Evolutionary conservation across 2,329 filamentous ascomycete species (phyloP).

Genomic region (Aquanectria penicillioides): DNA sequence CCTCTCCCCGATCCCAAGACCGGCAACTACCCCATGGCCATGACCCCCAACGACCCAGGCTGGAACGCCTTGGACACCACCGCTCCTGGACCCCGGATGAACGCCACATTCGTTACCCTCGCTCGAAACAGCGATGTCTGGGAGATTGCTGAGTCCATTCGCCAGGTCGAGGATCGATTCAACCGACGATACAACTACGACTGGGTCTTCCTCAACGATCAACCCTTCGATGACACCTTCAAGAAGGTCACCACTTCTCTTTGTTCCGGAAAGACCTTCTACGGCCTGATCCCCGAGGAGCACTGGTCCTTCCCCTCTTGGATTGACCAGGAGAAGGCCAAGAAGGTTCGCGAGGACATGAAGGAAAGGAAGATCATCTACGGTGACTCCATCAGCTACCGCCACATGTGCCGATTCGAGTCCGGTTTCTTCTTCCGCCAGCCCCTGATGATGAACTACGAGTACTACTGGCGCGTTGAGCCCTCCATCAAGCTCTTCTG

Average conservation of each 20-base stretch:
- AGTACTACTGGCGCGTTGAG: constrained; percentile 99
- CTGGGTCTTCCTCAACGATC: constrained; percentile 98
- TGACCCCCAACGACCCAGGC: constrained; percentile 62
- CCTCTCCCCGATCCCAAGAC: constrained; percentile 31
- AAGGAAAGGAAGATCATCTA: constrained; percentile 95
- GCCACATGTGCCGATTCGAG: constrained; percentile 99
- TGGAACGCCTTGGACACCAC: constrained; percentile 63
- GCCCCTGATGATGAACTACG: constrained; percentile 91
- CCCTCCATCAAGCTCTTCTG: constrained; percentile 96
- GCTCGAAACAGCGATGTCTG: constrained; percentile 93
- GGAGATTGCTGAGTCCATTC: constrained; percentile 96
- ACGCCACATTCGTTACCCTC: constrained; percentile 96
- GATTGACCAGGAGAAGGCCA: constrained; percentile 95
- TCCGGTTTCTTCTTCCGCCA: constrained; percentile 99
- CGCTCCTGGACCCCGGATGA: constrained; percentile 80
- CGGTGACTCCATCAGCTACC: constrained; percentile 94
- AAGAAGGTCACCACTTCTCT: constrained; percentile 90
- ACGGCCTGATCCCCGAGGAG: constrained; percentile 87
- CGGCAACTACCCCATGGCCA: constrained; percentile 59
- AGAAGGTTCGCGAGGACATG: constrained; percentile 94
- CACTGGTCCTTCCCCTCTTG: constrained; percentile 98
- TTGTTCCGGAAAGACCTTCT: constrained; percentile 92
- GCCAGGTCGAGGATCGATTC: constrained; percentile 97
- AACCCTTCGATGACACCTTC: constrained; percentile 92
- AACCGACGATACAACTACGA: constrained; percentile 97